Conservation (phyloP, 1,139 yeast species). For the Sugiyamaella xylanicola region DNA sequence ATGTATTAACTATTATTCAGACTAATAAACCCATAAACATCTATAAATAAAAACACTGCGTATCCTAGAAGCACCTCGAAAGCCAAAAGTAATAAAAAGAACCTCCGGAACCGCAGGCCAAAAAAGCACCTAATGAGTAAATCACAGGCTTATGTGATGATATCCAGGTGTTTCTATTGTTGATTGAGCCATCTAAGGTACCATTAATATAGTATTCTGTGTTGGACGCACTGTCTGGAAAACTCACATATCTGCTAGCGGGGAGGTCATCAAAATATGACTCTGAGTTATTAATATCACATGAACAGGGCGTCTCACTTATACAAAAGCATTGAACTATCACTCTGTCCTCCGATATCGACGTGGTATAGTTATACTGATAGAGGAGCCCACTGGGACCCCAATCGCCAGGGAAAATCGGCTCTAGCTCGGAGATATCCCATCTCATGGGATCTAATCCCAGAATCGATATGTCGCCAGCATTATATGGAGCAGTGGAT, state of each 20-base stretch:
- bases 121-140: background rate
- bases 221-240: background rate
- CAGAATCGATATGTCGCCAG: background rate
- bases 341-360: background rate
- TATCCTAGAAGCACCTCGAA: too few species aligned
- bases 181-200: background rate
- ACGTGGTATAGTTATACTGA: background rate
- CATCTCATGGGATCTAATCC: background rate
- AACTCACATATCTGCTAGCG: background rate
- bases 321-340: conserved; percentile 3
- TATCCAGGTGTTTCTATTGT: background rate
- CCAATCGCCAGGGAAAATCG: conserved; percentile 1
- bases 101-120: background rate
- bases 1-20: too few species aligned
- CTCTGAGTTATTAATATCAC: background rate
- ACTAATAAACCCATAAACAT: too few species aligned
- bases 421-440: background rate
- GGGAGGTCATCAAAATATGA: conserved; percentile 1
- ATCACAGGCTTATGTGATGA: background rate
- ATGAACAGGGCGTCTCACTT: background rate
- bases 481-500: background rate
- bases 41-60: background rate
- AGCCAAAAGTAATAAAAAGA: background rate
- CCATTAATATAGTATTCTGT: background rate
- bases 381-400: background rate